Conservation (phyloP, 352 stramenopile genomes). For the Phytophthora fragariae region DNA sequence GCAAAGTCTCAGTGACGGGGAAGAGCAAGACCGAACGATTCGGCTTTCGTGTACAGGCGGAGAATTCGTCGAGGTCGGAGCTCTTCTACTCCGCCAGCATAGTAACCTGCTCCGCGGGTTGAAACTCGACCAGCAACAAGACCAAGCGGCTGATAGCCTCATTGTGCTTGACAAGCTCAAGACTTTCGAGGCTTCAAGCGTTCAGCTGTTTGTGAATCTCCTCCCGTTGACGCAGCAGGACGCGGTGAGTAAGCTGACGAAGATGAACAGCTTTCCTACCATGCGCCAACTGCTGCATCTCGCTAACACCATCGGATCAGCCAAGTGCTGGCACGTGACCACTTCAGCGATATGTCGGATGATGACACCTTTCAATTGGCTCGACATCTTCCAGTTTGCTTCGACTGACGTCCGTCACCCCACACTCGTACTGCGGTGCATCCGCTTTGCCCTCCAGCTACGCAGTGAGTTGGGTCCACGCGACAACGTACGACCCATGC, state of each 20-base stretch:
- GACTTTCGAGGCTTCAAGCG: conserved; percentile 8
- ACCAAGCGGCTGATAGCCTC: conserved; percentile 5
- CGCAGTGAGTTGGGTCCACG: conserved; percentile 15
- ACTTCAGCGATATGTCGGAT: conserved; percentile 39
- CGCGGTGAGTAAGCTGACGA: conserved; percentile 11
- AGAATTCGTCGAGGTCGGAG: conserved; percentile 16
- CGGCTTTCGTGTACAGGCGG: conserved; percentile 28
- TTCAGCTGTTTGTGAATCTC: conserved; percentile 26
- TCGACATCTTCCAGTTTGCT: conserved; percentile 37
- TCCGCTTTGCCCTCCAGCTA: conserved; percentile 40
- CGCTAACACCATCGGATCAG: conserved; percentile 23
- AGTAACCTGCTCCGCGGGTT: conserved; percentile 29
- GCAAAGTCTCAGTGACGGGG: neutral
- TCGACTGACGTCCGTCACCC: conserved; percentile 40
- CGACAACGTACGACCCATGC: neutral
- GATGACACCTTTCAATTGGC: conserved; percentile 43
- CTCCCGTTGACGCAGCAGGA: conserved; percentile 27
- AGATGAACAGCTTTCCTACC: conserved; percentile 18
- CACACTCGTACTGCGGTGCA: conserved; percentile 42
- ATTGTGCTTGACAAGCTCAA: conserved; percentile 2
- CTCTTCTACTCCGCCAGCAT: conserved; percentile 20
- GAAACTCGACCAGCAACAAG: neutral
- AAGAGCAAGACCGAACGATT: conserved; percentile 20
- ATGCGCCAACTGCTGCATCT: conserved; percentile 38
- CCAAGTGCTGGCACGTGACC: conserved; percentile 49